Conservation (phyloP, 2,329 filamentous ascomycete genomes). For the Apiospora aurea region DNA sequence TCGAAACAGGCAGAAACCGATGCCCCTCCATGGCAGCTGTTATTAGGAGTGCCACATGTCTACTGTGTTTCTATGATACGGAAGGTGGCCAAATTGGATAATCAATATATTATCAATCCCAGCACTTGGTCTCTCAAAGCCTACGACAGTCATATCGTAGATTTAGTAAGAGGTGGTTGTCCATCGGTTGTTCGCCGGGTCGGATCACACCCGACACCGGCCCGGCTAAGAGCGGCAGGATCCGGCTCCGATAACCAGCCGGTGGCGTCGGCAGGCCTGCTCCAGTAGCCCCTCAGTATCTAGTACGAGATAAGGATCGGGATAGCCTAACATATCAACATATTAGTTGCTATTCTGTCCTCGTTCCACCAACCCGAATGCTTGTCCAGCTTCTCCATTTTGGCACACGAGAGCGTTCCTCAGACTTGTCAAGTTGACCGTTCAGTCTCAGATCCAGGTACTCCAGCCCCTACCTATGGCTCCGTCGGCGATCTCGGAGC, state of each 20-base stretch:
- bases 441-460: neutral
- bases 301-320: constrained; percentile 4
- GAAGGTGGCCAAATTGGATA: neutral
- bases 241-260: constrained; percentile 16
- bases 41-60: neutral
- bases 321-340: too few relatives aligned
- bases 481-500: constrained; percentile 16
- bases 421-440: neutral
- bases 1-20: neutral
- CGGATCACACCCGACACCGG: constrained; percentile 17
- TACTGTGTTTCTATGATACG: neutral
- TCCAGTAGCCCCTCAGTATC: neutral
- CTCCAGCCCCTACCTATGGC: neutral
- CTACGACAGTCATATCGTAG: too few relatives aligned
- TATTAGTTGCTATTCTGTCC: neutral
- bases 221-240: constrained; percentile 8
- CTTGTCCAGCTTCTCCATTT: neutral
- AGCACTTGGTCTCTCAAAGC: too few relatives aligned
- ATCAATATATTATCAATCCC: neutral
- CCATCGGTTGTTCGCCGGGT: neutral
- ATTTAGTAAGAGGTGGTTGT: neutral
- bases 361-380: neutral
- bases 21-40: neutral
- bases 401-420: neutral
- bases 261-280: constrained; percentile 7